phyloP scores from a whole-genome alignment of 163 green algal species.

The Scenedesmus sp. region DNA sequence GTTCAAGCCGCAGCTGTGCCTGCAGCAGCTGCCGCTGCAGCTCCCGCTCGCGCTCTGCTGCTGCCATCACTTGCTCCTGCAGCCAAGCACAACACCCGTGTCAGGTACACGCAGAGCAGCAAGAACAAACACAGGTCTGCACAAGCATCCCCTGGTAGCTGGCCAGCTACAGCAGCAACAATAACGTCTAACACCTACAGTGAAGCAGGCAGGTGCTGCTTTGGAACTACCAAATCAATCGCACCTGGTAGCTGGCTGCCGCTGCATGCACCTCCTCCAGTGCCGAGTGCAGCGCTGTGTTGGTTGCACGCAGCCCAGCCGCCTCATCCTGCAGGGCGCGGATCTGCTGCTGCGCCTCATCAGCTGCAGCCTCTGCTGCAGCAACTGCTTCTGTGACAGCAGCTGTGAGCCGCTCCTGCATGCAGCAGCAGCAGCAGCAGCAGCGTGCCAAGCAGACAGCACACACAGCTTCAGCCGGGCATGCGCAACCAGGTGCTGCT shows the following conservation, averaged over 20 bases:
- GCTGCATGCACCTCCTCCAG: constrained; percentile 53
- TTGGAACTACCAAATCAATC: not conserved
- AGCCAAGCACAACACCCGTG: not conserved
- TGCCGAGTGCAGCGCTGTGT: constrained; percentile 31
- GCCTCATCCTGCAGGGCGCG: constrained; percentile 27
- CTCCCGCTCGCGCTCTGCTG: constrained; percentile 57
- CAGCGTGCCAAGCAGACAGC: not conserved
- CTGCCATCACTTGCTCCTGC: constrained; percentile 57
- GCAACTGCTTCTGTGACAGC: constrained; percentile 41
- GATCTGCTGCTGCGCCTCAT: constrained; percentile 50
- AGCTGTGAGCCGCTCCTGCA: constrained; percentile 33
- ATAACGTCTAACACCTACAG: too few species aligned
- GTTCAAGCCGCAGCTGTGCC: constrained; percentile 55
- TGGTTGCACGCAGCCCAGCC: constrained; percentile 20
- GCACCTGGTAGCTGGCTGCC: constrained; percentile 43
- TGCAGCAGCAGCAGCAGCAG: not conserved
- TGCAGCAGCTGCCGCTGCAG: constrained; percentile 56
- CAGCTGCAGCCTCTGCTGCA: constrained; percentile 45
- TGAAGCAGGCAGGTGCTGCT: too few species aligned
- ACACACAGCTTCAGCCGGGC: not conserved
- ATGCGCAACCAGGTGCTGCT: not conserved
- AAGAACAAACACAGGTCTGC: not conserved
- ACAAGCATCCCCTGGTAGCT: not conserved
- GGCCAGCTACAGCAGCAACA: too few species aligned
- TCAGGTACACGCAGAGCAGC: not conserved